These are phyloP conservation scores for Ilyonectria mors-panacis DNA, from an alignment of 2,329 filamentous ascomycete genomes.

Conservation along the genomic window DNA sequence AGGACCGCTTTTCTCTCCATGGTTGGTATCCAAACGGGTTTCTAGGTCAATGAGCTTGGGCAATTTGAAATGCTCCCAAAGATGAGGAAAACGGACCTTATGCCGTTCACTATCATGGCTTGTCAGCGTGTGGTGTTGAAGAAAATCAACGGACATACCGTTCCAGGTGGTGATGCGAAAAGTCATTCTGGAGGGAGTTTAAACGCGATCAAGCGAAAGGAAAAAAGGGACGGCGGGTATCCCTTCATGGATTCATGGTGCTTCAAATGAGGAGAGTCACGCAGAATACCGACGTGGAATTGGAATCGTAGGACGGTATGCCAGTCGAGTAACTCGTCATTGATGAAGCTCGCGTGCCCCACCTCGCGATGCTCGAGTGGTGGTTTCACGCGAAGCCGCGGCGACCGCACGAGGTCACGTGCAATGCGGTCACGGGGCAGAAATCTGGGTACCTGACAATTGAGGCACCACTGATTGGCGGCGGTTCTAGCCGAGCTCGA, in stretches of 20 bases:
- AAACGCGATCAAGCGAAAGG: not conserved
- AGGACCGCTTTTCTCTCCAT: conserved; percentile 81
- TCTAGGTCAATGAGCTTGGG: conserved; percentile 57
- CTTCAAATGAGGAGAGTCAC: not conserved
- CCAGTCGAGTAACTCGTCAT: not conserved
- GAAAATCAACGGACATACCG: conserved; percentile 64
- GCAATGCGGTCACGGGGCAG: conserved; percentile 28
- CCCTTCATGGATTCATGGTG: not conserved
- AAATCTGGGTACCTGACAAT: conserved; percentile 47
- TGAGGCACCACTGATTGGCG: conserved; percentile 51
- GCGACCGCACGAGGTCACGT: conserved; percentile 51
- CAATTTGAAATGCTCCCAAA: not conserved
- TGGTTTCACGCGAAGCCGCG: conserved; percentile 33
- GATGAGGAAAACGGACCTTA: conserved; percentile 68
- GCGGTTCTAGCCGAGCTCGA: conserved; percentile 53
- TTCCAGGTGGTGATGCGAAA: conserved; percentile 91
- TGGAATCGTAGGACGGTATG: not conserved
- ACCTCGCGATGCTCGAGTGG: conserved; percentile 32
- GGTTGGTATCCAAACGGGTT: conserved; percentile 89
- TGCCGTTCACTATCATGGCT: conserved; percentile 77
- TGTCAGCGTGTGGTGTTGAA: conserved; percentile 13
- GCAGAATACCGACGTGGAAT: no score
- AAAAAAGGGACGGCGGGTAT: not conserved
- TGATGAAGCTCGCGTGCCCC: conserved; percentile 18
- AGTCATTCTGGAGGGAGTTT: conserved; percentile 66